Evolutionary conservation across 192 early-diverging fungal genomes (phyloP), one percentile per base, ranked within the genome.

Genomic region (Mortierella alpina): DNA sequence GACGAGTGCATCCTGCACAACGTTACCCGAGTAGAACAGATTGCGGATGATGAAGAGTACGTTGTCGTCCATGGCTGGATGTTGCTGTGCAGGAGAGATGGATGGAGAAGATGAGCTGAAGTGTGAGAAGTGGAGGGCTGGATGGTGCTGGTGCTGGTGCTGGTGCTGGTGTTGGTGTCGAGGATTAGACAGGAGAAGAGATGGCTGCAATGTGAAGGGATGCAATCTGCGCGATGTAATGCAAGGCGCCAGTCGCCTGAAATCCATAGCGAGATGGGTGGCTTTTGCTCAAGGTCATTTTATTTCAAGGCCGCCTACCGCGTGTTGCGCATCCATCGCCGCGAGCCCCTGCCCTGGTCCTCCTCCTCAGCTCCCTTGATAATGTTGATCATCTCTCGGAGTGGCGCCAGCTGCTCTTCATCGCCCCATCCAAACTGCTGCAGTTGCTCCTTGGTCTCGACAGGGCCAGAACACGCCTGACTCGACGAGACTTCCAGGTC

Each of bases 41-140:
- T 93, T 94, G 78, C 90, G 88, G 45, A 93, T 82, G 20, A 89
- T 86, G 78, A 92, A 92, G 46, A 93, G 86, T 13, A 85, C 83
- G 52, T 84, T 84, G 60, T 88, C 85, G 74, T 86, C 83, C 85
- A 86, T 88, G 51, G 42, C 6, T 44, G 6, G 14, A 10, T 12
- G 51, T 12, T 57, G 50, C 18, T 66, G 64, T 61, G 51, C 67
- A 50, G 17, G 22, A 47, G 56, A 42, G 18, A 46, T 62, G 60
- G 20, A 23, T 41, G 41, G 46, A 62, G 41, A 62, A n/a, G n/a
- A 40, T n/a, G 57, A 6, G 57, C 57, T 31, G 31, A 3, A 31
- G 31, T 31, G 31, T 3, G 31, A 3, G 31, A 31, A 31, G 31
- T 31, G 3, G 31, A 31, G 31, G 3, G 31, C 31, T 3, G 31